Evolutionary conservation across 2,329 filamentous ascomycete species (phyloP), one percentile per base, ranked within the genome.

Genomic region (Ophiocordyceps unilateralis): DNA sequence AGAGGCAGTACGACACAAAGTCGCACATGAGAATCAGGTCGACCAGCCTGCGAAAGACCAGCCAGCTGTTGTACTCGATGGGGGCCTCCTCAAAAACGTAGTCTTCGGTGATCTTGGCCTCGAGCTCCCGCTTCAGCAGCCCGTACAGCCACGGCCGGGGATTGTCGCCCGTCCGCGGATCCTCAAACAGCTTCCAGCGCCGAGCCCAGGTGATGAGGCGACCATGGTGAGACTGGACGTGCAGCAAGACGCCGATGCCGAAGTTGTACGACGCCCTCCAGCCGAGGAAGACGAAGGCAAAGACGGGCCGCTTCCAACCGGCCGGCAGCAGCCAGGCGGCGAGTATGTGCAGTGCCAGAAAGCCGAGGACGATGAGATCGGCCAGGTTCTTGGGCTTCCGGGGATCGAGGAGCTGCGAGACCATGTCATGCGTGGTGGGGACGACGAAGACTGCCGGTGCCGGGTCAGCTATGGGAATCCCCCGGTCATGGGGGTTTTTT

Each of bases 21-120:
- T 98, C 91, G 70, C 88, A 95, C 87, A 98, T 94, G 57, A 98
- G 70, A 58, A 96, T 95, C 59, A 98, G 67, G 66, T 98, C 91
- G 57, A 96, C 91, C 26, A 96, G 76, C 53, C 91, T 81, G 52
- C 91, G 81, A 67, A 98, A 98, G 51, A 95, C 77, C 44, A 98
- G 74, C 91, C 91, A 98, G 37, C 91, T 94, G 66, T 98, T 98
- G 74, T 96, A 98, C 72, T 98, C 91, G 60, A 96, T 70, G 15
- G 91, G 91, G 0, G 89, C 89, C 52, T 83, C 75, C 53, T 93
- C 88, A 57, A 98, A 94, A 49, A 80, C 78, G 67, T 96, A 98
- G 66, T 98, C 87, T 55, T 83, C 74, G 4, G 84, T 81, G 48
- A 98, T 93, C 66, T 98, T 96, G 53, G 85, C 82, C 65, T 96